Conservation (phyloP, 1,284 basidiomycete genomes). For the Cryptococcus floricola region DNA sequence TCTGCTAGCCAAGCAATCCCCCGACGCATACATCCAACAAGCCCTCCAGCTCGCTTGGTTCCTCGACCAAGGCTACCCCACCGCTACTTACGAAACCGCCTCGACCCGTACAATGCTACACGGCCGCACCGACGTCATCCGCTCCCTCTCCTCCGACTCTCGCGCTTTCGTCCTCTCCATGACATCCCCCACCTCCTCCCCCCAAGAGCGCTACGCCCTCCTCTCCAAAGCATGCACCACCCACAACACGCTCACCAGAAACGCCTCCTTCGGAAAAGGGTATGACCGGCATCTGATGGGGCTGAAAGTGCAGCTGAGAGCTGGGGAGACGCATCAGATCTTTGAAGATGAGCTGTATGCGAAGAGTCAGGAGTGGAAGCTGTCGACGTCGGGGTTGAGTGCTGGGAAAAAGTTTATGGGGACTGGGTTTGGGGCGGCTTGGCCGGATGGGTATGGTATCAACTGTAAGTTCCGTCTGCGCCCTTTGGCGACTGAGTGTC, state of each 20-base stretch:
- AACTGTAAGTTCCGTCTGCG: conserved; percentile 63
- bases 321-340: conserved; percentile 53
- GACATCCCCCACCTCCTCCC: conserved; percentile 52
- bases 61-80: conserved; percentile 68
- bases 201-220: conserved; percentile 52
- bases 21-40: conserved; percentile 92
- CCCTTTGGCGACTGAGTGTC: not conserved
- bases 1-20: conserved; percentile 63
- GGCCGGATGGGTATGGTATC: conserved; percentile 83
- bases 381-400: conserved; percentile 87
- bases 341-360: conserved; percentile 77
- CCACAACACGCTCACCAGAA: conserved; percentile 72
- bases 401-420: conserved; percentile 84
- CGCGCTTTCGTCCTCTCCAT: conserved; percentile 76
- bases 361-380: conserved; percentile 78
- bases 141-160: conserved; percentile 71
- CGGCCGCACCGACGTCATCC: conserved; percentile 89
- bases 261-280: conserved; percentile 77
- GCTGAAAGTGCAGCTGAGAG: conserved; percentile 63
- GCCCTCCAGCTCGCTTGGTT: conserved; percentile 91
- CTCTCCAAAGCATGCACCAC: conserved; percentile 67
- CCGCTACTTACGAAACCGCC: conserved; percentile 92
- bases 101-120: conserved; percentile 85
- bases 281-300: conserved; percentile 91
- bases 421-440: conserved; percentile 80